Base-by-base conservation (phyloP, 148 eudicot genomes). In the Amaranthus hypochondriacus region DNA sequence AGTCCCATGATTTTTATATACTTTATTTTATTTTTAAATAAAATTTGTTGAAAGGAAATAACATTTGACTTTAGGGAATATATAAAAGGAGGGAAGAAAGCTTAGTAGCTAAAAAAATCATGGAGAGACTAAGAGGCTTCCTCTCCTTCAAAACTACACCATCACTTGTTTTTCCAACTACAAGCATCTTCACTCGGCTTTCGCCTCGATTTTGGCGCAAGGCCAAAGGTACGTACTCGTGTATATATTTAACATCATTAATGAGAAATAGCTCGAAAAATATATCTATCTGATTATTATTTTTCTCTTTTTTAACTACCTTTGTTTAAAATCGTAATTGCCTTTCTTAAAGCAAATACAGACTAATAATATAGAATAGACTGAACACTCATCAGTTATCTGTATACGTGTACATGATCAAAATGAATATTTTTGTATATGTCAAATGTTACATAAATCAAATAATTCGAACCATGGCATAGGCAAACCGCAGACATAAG, bases 71-170 rank as follows among this genome's bases (percentile, higher is more conserved):
- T 78, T 77, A 66, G 28, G 3, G 12, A 56, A 50, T 57, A 72
- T 78, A 77, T 77, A 77, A 54, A 78, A 72, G 66, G 61, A 66
- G 67, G 50, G 67, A 51, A 72, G 61, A 51, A 58, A 66, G 60
- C 66, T 55, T 71, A 62, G 58, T 51, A 39, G 57, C 55, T 57
- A 56, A 54, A 28, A 15, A 57, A 13, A 15, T 50, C 18, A 74
- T 79, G 82, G 77, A 79, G 66, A 79, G 66, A 62, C 67, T 79
- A 70, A 79, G 71, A 39, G 66, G 64, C 67, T 74, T 39, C 66
- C 74, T 74, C 52, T 79, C 71, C 82, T 69, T 74, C 82, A 79
- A 79, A 10, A 62, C 77, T 51, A 54, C 77, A 5, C 51, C 81
- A 10, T 78, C 81, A 56, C 10, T 64, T 56, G 15, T 79, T 54